These are phyloP conservation scores for Cyclotella choctawhatcheeana DNA, from an alignment of 108 stramenopile species.

Conservation along the genomic window DNA sequence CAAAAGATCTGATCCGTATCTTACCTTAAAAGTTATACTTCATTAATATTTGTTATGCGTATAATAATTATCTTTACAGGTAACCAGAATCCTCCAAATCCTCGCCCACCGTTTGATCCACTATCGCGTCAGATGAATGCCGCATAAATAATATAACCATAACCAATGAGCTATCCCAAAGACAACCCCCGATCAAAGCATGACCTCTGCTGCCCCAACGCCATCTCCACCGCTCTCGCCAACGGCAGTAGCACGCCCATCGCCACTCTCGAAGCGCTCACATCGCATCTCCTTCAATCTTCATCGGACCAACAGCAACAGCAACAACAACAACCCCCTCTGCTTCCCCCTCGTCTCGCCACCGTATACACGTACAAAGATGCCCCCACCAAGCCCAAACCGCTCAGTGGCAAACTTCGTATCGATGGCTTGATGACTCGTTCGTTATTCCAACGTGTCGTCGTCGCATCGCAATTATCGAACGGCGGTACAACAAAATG, in stretches of 20 bases:
- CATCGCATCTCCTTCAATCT: slow-evolving; percentile 29
- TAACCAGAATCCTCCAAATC: too few relatives aligned
- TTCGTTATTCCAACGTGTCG: slow-evolving; percentile 46
- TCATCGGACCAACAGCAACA: slow-evolving; percentile 13
- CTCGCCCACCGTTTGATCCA: too few relatives aligned
- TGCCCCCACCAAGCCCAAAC: slow-evolving; percentile 63
- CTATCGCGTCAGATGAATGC: too few relatives aligned
- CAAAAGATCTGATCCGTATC: too few relatives aligned
- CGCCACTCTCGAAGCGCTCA: slow-evolving; percentile 22
- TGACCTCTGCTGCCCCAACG: slow-evolving; percentile 46
- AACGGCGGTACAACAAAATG: slow-evolving; percentile 33
- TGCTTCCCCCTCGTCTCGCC: slow-evolving; percentile 18
- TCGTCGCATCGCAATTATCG: slow-evolving; percentile 13
- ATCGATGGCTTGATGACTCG: slow-evolving; percentile 32
- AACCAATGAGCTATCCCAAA: slow-evolving; percentile 50
- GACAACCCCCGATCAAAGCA: slow-evolving; percentile 46
- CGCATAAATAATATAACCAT: too few relatives aligned
- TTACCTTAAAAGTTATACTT: too few relatives aligned
- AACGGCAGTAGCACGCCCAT: neutral
- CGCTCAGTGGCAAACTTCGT: slow-evolving; percentile 55
- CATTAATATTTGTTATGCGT: too few relatives aligned
- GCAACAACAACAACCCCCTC: too few relatives aligned
- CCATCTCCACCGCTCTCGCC: slow-evolving; percentile 19
- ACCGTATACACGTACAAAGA: slow-evolving; percentile 76
- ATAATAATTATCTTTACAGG: too few relatives aligned